These are phyloP conservation scores for Leucosporidium scottii DNA, from an alignment of 768 basidiomycete species.

Conservation along the genomic window DNA sequence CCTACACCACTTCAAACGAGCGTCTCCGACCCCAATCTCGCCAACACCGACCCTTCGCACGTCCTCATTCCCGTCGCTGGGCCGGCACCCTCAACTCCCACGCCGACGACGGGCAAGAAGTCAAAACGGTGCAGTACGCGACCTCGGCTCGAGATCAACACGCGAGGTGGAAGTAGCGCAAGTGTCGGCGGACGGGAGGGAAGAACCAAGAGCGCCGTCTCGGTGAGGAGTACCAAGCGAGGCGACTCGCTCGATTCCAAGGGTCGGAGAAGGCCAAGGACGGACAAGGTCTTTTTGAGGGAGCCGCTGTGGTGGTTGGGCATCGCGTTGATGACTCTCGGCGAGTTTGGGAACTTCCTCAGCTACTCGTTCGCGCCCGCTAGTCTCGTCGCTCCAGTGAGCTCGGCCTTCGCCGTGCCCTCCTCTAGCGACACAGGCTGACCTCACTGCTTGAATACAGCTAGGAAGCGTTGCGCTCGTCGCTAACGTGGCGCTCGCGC, in stretches of 20 bases:
- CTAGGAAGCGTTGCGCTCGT: slow-evolving; percentile 52
- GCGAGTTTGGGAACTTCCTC: slow-evolving; percentile 78
- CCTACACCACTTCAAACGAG: not conserved
- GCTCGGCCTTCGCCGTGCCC: too few species aligned
- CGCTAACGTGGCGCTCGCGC: slow-evolving; percentile 91
- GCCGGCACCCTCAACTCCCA: too few species aligned
- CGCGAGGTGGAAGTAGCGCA: not conserved
- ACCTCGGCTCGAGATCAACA: not conserved
- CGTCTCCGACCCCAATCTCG: not conserved
- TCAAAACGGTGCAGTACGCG: not conserved
- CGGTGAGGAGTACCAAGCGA: too few species aligned
- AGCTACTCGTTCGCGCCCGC: slow-evolving; percentile 47
- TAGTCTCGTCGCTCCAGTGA: too few species aligned
- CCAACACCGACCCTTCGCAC: too few species aligned
- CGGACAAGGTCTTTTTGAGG: slow-evolving; percentile 26
- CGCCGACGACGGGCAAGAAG: not conserved
- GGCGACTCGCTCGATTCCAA: not conserved
- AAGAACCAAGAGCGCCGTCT: not conserved
- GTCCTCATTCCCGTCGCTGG: too few species aligned
- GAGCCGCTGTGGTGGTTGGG: slow-evolving; percentile 66
- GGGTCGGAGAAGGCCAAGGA: slow-evolving; percentile 1
- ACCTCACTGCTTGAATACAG: not conserved
- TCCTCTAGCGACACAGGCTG: slow-evolving; percentile 24
- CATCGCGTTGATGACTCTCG: slow-evolving; percentile 78
- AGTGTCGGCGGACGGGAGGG: not conserved